Conservation (phyloP, 1,139 yeast genomes). For the Saccharomycopsis crataegensis region DNA sequence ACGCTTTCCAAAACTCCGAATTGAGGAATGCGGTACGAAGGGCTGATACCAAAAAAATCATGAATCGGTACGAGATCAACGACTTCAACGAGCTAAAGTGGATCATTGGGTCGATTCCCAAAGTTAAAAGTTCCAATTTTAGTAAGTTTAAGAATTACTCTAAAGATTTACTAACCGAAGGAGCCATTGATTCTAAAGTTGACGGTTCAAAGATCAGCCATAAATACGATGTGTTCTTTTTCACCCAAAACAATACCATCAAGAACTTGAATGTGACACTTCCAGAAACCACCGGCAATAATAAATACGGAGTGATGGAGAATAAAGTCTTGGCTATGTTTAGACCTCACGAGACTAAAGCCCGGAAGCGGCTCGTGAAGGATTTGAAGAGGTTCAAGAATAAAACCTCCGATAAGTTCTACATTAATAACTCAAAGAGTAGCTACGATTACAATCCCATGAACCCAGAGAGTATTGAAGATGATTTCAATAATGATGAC, state of each 20-base stretch:
- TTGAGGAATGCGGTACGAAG: not conserved
- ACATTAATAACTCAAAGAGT: conserved; percentile 9
- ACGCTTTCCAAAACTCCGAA: conserved; percentile 1
- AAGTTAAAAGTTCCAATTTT: conserved; percentile 17
- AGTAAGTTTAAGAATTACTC: conserved; percentile 4
- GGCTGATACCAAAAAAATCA: conserved; percentile 20
- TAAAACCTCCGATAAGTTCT: conserved; percentile 17
- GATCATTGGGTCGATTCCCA: conserved; percentile 20
- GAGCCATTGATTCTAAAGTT: conserved; percentile 19
- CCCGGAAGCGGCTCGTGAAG: conserved; percentile 37
- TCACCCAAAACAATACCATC: conserved; percentile 14
- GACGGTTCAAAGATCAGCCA: conserved; percentile 26
- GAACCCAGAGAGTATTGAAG: not conserved
- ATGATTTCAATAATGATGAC: not conserved
- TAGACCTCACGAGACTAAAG: conserved; percentile 44
- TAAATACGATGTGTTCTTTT: conserved; percentile 31
- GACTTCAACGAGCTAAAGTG: conserved; percentile 11
- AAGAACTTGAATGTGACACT: conserved; percentile 1
- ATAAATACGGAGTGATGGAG: conserved; percentile 36
- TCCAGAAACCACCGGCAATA: conserved; percentile 20
- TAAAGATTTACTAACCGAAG: conserved; percentile 19
- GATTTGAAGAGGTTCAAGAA: conserved; percentile 23
- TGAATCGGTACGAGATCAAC: conserved; percentile 9
- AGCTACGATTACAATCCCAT: conserved; percentile 2
- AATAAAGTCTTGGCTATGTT: conserved; percentile 40